Conservation (phyloP, 768 basidiomycete species). For the Lyophyllum decastes region DNA sequence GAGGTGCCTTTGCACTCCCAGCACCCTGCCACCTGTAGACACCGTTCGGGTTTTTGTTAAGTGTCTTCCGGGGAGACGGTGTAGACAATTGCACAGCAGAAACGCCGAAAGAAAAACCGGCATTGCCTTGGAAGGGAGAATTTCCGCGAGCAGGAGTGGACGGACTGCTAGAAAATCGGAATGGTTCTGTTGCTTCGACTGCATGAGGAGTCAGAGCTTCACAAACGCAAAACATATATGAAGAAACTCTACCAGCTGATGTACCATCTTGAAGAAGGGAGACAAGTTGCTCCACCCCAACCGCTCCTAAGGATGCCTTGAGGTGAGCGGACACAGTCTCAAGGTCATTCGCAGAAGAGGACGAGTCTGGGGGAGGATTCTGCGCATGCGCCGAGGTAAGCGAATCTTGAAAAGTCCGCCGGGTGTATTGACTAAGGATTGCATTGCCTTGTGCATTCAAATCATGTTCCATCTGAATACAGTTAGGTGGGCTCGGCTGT, state of each 20-base stretch:
- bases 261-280: constrained; percentile 50
- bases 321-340: constrained; percentile 29
- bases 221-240: not conserved
- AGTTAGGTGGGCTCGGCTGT: not conserved
- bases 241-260: constrained; percentile 35
- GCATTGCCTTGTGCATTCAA: constrained; percentile 5
- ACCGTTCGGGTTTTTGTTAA: constrained; percentile 76
- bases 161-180: constrained; percentile 60
- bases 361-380: constrained; percentile 11
- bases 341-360: constrained; percentile 44
- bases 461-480: constrained; percentile 20
- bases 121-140: constrained; percentile 27
- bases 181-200: constrained; percentile 50
- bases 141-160: constrained; percentile 40
- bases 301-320: constrained; percentile 7
- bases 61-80: constrained; percentile 49
- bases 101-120: constrained; percentile 21
- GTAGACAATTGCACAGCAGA: constrained; percentile 19
- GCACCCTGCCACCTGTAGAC: constrained; percentile 73
- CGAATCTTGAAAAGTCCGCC: constrained; percentile 6
- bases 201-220: constrained; percentile 4
- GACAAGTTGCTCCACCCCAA: constrained; percentile 9
- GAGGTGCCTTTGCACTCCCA: constrained; percentile 61
- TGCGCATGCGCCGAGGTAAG: constrained; percentile 4
- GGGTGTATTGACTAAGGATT: constrained; percentile 8